phyloP scores from a whole-genome alignment of 768 basidiomycete genomes.

The Coprinopsis sp. region DNA sequence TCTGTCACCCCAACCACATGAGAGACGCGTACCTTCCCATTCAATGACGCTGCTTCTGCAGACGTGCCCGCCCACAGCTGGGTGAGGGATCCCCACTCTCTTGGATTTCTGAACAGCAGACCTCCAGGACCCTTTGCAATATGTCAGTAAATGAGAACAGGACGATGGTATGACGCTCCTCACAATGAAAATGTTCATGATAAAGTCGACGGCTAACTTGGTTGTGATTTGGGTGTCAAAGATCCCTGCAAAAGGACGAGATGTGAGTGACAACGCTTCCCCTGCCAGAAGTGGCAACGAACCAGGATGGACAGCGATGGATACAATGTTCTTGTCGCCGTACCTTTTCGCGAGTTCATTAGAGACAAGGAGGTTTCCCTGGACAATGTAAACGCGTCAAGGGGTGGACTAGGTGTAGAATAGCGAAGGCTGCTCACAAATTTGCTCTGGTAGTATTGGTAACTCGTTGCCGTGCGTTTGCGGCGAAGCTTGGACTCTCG shows the following conservation, averaged over 20 bases:
- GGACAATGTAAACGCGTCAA: not conserved
- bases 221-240: too few relatives aligned
- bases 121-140: too few relatives aligned
- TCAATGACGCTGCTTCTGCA: slow-evolving; percentile 23
- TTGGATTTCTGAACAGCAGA: slow-evolving; percentile 16
- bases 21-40: slow-evolving; percentile 34
- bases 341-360: slow-evolving; percentile 40
- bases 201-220: too few relatives aligned
- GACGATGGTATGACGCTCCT: too few relatives aligned
- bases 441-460: slow-evolving; percentile 38
- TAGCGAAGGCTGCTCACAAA: slow-evolving; percentile 21
- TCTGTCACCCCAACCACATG: too few relatives aligned
- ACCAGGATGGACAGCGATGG: slow-evolving; percentile 40
- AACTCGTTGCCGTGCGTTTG: slow-evolving; percentile 21
- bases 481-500: slow-evolving; percentile 29
- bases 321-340: slow-evolving; percentile 37
- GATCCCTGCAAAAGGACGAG: too few relatives aligned
- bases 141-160: too few relatives aligned
- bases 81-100: slow-evolving; percentile 30
- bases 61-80: slow-evolving; percentile 38
- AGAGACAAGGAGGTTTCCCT: slow-evolving; percentile 39
- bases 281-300: too few relatives aligned
- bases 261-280: too few relatives aligned
- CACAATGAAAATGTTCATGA: too few relatives aligned
- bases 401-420: not conserved